These are phyloP conservation scores for Condylostoma magnum DNA, from an alignment of 169 alveolate genomes.

Conservation along the genomic window DNA sequence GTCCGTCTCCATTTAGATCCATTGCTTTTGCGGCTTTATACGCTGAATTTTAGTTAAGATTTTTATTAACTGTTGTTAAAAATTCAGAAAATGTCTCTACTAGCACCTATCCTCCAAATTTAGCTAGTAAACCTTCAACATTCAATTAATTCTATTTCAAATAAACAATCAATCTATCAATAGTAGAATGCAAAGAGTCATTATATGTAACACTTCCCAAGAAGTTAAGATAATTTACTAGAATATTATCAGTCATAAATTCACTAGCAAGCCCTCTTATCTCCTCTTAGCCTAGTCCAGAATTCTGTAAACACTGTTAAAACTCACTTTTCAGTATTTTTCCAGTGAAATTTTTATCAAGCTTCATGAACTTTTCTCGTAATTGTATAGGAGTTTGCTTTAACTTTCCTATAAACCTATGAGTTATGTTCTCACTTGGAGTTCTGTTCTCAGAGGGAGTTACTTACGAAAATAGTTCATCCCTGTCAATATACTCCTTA, in stretches of 20 bases:
- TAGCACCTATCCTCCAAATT: not conserved
- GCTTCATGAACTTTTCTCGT: not conserved
- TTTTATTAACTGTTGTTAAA: not conserved
- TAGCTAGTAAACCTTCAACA: not conserved
- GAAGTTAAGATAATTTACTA: not conserved
- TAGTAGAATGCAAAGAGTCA: not conserved
- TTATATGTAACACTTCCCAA: not conserved
- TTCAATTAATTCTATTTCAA: constrained; percentile 6
- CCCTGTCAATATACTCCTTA: too few relatives aligned
- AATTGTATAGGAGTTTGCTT: not conserved
- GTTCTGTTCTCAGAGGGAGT: too few relatives aligned
- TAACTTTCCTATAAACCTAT: not conserved
- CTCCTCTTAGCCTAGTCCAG: constrained; percentile 1
- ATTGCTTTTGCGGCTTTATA: not conserved
- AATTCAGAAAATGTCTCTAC: constrained; percentile 15
- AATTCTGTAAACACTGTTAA: not conserved
- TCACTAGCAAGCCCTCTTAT: not conserved
- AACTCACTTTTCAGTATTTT: not conserved
- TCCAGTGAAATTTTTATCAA: not conserved
- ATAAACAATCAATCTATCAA: not conserved
- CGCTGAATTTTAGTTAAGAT: not conserved
- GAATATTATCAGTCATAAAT: not conserved
- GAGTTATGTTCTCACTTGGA: too few relatives aligned
- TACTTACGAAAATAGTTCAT: too few relatives aligned
- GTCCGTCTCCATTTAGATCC: constrained; percentile 23